These are phyloP conservation scores for Suillus decipiens DNA, from an alignment of 768 basidiomycete genomes.

Conservation along the genomic window DNA sequence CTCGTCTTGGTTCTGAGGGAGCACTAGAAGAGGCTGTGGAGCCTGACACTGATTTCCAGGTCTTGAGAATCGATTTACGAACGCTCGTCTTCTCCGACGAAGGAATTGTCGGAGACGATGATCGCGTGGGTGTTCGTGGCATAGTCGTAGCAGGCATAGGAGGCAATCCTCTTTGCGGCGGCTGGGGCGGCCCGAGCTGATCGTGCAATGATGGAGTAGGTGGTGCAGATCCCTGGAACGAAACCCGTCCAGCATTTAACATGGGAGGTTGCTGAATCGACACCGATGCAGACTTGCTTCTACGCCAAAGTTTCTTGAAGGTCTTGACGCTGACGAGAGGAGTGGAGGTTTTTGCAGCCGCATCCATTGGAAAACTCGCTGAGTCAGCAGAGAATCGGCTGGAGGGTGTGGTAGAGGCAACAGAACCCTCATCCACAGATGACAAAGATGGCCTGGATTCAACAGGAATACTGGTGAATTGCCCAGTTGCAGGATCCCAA, in stretches of 20 bases:
- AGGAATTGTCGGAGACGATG: conserved; percentile 26
- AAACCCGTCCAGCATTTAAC: conserved; percentile 40
- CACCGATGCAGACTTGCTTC: conserved; percentile 51
- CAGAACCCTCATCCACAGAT: conserved; percentile 24
- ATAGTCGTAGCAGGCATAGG: conserved; percentile 33
- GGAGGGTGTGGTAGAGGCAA: conserved; percentile 33
- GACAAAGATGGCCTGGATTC: conserved; percentile 28
- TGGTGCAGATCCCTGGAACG: conserved; percentile 29
- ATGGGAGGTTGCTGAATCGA: conserved; percentile 38
- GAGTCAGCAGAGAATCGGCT: conserved; percentile 85
- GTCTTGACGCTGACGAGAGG: conserved; percentile 74
- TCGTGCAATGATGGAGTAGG: conserved; percentile 37
- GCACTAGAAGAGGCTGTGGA: conserved; percentile 30
- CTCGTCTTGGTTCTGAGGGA: conserved; percentile 38
- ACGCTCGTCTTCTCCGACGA: conserved; percentile 47
- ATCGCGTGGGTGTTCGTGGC: conserved; percentile 17
- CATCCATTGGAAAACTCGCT: conserved; percentile 34
- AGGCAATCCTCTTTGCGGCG: conserved; percentile 23
- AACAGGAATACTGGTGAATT: conserved; percentile 22
- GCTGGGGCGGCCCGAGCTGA: conserved; percentile 24
- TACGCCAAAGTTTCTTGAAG: conserved; percentile 78
- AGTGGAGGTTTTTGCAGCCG: conserved; percentile 33
- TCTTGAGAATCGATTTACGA: conserved; percentile 74
- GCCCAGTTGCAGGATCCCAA: conserved; percentile 43
- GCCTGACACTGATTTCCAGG: conserved; percentile 53